Percentiles rank a stretch among this genome's conserved stretches.
These are phyloP conservation scores for Leonotis leonurus DNA, from an alignment of 257 asterid genomes.

Conservation along the genomic window DNA sequence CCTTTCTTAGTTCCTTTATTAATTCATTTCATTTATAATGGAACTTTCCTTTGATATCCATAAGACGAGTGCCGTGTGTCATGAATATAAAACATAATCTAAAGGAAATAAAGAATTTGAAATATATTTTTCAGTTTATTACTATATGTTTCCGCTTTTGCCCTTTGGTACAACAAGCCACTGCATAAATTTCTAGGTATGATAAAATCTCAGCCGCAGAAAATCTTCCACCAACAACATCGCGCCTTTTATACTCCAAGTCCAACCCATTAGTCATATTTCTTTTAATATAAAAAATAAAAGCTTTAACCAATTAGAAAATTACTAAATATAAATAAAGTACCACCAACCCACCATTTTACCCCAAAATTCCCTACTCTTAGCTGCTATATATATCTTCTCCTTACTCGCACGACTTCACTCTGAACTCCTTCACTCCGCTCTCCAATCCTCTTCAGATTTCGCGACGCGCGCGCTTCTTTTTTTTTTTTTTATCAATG, in stretches of 20 bases:
- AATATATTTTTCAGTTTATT: too few relatives aligned
- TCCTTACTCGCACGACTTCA: slow-evolving; percentile 7
- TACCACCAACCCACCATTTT: slow-evolving; percentile 9
- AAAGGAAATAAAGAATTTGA: too few relatives aligned
- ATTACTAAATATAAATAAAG: not conserved
- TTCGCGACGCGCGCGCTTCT: not conserved
- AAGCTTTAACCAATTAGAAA: not conserved
- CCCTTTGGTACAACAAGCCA: slow-evolving; percentile 1
- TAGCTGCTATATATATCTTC: not conserved
- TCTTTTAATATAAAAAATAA: too few relatives aligned
- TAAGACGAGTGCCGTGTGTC: too few relatives aligned
- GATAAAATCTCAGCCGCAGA: not conserved
- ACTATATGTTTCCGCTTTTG: not conserved
- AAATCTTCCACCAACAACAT: not conserved
- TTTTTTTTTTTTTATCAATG: slow-evolving; percentile 44
- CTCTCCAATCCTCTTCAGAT: not conserved
- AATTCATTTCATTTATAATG: too few relatives aligned
- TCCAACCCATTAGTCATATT: too few relatives aligned
- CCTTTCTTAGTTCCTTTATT: too few relatives aligned
- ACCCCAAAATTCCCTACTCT: not conserved
- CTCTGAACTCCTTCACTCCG: not conserved
- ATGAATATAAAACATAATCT: too few relatives aligned
- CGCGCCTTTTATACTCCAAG: too few relatives aligned
- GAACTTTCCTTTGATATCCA: too few relatives aligned
- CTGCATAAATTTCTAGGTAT: too few relatives aligned